Conservation (phyloP, 116 monocot genomes). For the Cymodocea nodosa region DNA sequence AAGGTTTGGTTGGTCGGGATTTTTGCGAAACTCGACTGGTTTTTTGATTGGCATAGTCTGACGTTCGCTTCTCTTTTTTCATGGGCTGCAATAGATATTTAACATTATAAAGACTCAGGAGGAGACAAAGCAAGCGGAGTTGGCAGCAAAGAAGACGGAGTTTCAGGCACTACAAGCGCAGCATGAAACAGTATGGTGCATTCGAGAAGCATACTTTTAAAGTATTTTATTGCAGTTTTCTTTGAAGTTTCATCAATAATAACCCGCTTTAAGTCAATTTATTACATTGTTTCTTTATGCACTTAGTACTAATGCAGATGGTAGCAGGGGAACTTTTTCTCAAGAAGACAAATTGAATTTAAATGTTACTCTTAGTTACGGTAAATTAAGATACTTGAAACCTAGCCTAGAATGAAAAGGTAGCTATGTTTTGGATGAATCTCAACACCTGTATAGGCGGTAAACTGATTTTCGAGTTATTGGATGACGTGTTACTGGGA, state of each 20-base stretch:
- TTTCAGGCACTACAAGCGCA: constrained; percentile 54
- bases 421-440: not conserved
- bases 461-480: not conserved
- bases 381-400: not conserved
- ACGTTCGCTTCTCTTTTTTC: not conserved
- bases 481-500: not conserved
- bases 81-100: constrained; percentile 38
- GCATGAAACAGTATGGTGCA: constrained; percentile 57
- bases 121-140: constrained; percentile 49
- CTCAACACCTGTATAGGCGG: not conserved
- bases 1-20: constrained; percentile 7
- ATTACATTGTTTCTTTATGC: not conserved
- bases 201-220: not conserved
- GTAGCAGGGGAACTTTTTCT: not conserved
- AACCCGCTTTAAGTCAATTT: not conserved
- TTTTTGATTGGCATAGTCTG: not conserved
- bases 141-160: constrained; percentile 46
- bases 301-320: not conserved
- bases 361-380: not conserved
- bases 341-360: not conserved
- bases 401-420: not conserved
- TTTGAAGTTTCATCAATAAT: not conserved
- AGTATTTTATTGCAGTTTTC: not conserved
- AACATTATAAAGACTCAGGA: constrained; percentile 74
- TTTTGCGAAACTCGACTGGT: not conserved